A percentile compares a stretch with the other conserved stretches of the same genome.
phyloP scores from a whole-genome alignment of 2,329 filamentous ascomycete genomes.

The Leptographium radiaticola region DNA sequence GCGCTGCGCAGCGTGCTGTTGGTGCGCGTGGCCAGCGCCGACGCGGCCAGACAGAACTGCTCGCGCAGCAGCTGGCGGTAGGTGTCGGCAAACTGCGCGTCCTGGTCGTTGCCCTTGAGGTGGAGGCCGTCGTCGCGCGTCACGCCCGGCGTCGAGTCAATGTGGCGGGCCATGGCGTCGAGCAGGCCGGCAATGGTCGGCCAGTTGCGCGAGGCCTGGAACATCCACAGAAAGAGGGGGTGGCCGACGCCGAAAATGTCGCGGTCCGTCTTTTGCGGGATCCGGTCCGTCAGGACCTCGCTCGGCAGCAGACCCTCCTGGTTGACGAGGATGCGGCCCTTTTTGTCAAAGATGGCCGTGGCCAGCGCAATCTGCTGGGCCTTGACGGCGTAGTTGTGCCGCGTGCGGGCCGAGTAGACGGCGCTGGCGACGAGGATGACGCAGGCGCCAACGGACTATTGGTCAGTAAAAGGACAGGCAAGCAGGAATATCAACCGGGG shows the following conservation, averaged over 20 bases:
- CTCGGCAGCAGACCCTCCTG: constrained; percentile 57
- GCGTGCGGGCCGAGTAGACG: constrained; percentile 16
- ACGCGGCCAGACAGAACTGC: constrained; percentile 68
- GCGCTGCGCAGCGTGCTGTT: constrained; percentile 48
- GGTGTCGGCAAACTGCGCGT: constrained; percentile 43
- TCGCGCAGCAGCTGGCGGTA: constrained; percentile 72
- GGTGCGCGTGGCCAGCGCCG: constrained; percentile 56
- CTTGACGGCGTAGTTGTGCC: constrained; percentile 36
- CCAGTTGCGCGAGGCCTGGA: constrained; percentile 71
- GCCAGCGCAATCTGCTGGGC: constrained; percentile 48
- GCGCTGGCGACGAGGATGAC: constrained; percentile 43
- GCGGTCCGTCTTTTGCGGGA: constrained; percentile 12
- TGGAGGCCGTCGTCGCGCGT: constrained; percentile 19
- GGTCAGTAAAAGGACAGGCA: too few species aligned
- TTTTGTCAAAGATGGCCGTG: constrained; percentile 53
- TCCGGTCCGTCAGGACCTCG: constrained; percentile 63
- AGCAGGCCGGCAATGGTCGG: constrained; percentile 52
- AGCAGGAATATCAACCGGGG: too few species aligned
- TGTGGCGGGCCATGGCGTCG: constrained; percentile 57
- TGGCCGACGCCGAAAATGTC: constrained; percentile 68
- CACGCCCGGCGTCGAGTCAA: constrained; percentile 26
- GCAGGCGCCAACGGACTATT: constrained; percentile 40
- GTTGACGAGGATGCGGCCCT: constrained; percentile 55
- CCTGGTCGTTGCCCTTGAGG: constrained; percentile 34
- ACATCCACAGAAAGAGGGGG: constrained; percentile 78